Evolutionary conservation across 352 stramenopile species (phyloP).

Genomic region (Phytophthora cactorum): DNA sequence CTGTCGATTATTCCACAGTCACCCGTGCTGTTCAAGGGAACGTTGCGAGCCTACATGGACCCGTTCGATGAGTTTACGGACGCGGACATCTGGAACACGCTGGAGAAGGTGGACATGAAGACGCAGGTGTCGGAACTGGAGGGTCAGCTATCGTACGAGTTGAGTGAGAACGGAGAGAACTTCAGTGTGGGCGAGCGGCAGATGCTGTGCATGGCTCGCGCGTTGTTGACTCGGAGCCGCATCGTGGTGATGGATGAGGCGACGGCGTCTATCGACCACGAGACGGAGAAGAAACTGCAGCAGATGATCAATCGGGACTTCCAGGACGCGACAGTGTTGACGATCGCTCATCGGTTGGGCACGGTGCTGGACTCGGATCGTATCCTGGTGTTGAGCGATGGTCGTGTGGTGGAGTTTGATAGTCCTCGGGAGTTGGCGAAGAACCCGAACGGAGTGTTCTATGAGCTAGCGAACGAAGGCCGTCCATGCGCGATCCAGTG

Average conservation of each 20-base stretch:
- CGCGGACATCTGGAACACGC: constrained; percentile 73
- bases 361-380: constrained; percentile 49
- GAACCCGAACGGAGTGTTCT: constrained; percentile 53
- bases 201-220: too few relatives aligned
- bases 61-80: constrained; percentile 86
- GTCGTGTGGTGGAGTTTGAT: constrained; percentile 87
- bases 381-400: constrained; percentile 84
- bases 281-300: constrained; percentile 1
- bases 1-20: constrained; percentile 55
- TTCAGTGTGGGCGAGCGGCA: too few relatives aligned
- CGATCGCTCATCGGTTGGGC: constrained; percentile 93
- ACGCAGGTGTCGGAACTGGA: constrained; percentile 3
- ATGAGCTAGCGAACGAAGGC: constrained; percentile 19
- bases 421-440: constrained; percentile 61
- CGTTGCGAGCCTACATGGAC: constrained; percentile 90
- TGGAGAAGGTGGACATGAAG: constrained; percentile 79
- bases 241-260: constrained; percentile 98
- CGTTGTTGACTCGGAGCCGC: too few relatives aligned
- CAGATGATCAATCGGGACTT: constrained; percentile 3
- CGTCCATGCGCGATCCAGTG: too few relatives aligned
- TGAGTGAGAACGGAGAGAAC: too few relatives aligned
- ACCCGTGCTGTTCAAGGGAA: constrained; percentile 91
- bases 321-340: constrained; percentile 87
- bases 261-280: constrained; percentile 54
- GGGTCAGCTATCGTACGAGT: constrained; percentile 6